Base-by-base conservation (phyloP, 208 protist genomes). In the Wallacemonas collosoma region DNA sequence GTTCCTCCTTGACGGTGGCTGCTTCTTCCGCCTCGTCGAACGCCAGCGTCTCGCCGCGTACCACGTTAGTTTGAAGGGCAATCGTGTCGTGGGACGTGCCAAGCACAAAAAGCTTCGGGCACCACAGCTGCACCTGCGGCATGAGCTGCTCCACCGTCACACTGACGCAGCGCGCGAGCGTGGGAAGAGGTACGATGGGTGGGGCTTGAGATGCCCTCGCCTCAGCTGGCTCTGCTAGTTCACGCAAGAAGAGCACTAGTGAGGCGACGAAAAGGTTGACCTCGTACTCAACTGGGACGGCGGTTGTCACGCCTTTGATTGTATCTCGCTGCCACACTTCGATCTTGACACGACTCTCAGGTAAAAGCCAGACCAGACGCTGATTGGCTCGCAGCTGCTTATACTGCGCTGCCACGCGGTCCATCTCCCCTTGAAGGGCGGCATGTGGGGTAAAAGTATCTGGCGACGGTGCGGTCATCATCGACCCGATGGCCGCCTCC, bases 181-280 rank as follows among this genome's bases (percentile, higher is more conserved):
- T 36, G n/a, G 43, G 47, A 3, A 87, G 8, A 17, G 74, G 17
- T 11, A 76, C 76, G 15, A 2, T 12, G 43, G 26, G 26, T 26
- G 45, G n/a, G 56, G 1, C 43, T 38, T 14, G n/a, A 54, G 39
- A 15, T 48, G 36, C 43, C 61, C 15, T 2, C 47, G 39, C 9
- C 35, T 7, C 36, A 35, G 47, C 61, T 48, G 2, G 26, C 15
- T 50, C 26, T 45, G 68, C 15, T 73, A 89, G 45, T 36, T 93
- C 87, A 43, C 82, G 79, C 43, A 93, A 74, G 62, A 86, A 83
- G 8, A 94, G 72, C 26, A 93, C 81, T 14, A 93, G 36, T 2
- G 91, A 95, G n/a, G 88, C 91, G 48, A 80, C 81, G 47, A 93
- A 93, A 11, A 93, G 67, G 43, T 87, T 90, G 15, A 93, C 58